Base-by-base conservation (phyloP, 2,329 filamentous ascomycete species). In the Septoria linicola region DNA sequence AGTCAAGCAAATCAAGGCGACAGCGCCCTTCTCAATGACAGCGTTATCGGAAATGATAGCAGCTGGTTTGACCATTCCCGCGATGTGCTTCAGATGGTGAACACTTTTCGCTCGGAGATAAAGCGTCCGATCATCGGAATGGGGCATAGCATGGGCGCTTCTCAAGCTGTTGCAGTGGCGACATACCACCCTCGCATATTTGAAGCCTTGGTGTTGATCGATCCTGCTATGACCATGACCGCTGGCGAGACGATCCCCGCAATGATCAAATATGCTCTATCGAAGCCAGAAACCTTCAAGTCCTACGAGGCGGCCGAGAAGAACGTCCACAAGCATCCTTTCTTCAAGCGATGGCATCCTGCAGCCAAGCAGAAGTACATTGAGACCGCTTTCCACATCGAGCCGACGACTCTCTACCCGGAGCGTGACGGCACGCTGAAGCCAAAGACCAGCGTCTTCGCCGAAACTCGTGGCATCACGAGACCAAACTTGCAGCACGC, bases 61-160 rank as follows among this genome's bases (percentile, higher is more conserved):
- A 14, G 80, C 60, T 96, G 90, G 90, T 79, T 84, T 57, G 91
- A 96, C 71, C 84, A 92, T 68, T 73, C 87, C 42, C 83, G 90
- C 36, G 91, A 96, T 68, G 80, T 95, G 4, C 77, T 92, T 11
- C 82, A 89, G 64, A 79, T 95, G 70, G 80, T 92, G 72, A 95
- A 95, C 70, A 76, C 80, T 40, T 91, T 95, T 71, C 86, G 88
- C 32, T 73, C 78, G 7, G 75, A 86, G 56, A 89, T 92, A 79
- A 85, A 86, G 4, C 84, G 85, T 0, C 91, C 91, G 1, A 76
- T 96, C 20, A 71, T 95, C 56, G 90, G 87, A 49, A 70, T 96
- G 23, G 91, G 89, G 14, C 91, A 96, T 72, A 93, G 88, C 60
- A 89, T 95, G 75, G 91, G 91, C 60, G 89, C 79, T 55, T 81